Conservation (phyloP, 192 early-diverging fungal species). For the Podila clonocystis region DNA sequence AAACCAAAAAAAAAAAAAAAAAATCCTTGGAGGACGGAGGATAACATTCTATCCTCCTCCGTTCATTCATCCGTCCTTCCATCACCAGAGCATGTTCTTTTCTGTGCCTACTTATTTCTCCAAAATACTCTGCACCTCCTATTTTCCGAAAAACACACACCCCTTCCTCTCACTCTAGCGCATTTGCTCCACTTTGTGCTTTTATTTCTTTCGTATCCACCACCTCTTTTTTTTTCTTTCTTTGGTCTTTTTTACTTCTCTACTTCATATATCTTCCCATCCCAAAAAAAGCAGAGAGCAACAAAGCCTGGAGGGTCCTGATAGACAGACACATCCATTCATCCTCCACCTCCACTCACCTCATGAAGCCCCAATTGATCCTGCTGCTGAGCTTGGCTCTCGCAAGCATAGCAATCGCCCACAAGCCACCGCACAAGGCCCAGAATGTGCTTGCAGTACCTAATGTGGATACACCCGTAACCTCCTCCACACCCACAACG, state of each 20-base stretch:
- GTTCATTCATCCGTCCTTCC: no score
- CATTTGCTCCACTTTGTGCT: not conserved
- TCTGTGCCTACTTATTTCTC: no score
- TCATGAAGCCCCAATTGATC: constrained; percentile 32
- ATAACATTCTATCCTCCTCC: no score
- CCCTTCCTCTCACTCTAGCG: not conserved
- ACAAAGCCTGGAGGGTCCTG: no score
- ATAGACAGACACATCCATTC: no score
- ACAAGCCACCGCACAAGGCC: not conserved
- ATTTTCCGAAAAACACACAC: no score
- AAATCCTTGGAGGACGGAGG: no score
- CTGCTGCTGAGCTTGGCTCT: constrained; percentile 36
- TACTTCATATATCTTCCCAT: not conserved
- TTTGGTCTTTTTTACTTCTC: not conserved
- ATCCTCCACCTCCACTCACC: not conserved
- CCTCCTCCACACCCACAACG: not conserved
- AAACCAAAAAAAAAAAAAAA: no score
- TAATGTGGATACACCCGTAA: not conserved
- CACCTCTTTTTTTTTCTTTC: not conserved
- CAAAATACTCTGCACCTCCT: no score
- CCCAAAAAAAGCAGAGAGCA: no score
- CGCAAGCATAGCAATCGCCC: constrained; percentile 10
- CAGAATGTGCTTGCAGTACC: not conserved
- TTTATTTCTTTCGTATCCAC: not conserved
- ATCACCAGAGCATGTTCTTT: no score